Percentiles rank a stretch among this genome's conserved stretches.
Evolutionary conservation across 2,329 filamentous ascomycete genomes (phyloP).

Genomic region (Paecilomyces niveus): DNA sequence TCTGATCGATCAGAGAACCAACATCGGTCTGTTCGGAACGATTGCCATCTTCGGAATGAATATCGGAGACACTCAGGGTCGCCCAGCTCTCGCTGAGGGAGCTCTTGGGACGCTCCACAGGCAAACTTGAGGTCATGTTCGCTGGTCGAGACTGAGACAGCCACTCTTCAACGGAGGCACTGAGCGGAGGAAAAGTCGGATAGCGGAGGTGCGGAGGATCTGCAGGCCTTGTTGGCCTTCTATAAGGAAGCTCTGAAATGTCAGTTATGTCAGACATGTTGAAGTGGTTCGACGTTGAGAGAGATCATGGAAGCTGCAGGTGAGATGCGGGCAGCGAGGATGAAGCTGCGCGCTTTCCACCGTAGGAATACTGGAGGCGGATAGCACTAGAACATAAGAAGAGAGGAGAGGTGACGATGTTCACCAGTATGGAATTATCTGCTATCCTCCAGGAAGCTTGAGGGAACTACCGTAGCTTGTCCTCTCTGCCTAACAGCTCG

Average conservation of each 20-base stretch:
- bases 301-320: conserved; percentile 12
- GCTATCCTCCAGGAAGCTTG: background rate
- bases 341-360: background rate
- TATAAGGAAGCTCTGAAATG: conserved; percentile 24
- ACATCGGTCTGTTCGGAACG: conserved; percentile 38
- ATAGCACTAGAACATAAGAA: conserved; percentile 2
- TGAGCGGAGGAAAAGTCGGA: conserved; percentile 33
- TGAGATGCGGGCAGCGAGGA: conserved; percentile 3
- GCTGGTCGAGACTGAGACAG: conserved; percentile 34
- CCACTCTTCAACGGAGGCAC: conserved; percentile 34
- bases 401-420: background rate
- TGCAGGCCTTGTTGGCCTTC: conserved; percentile 19
- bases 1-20: conserved; percentile 36
- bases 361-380: background rate
- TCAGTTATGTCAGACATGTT: conserved; percentile 26
- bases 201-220: conserved; percentile 28
- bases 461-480: background rate
- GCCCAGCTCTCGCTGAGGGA: conserved; percentile 42
- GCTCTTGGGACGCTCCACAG: conserved; percentile 17
- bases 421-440: background rate
- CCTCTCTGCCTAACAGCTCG: conserved; percentile 1
- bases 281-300: conserved; percentile 7
- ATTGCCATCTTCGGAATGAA: conserved; percentile 38
- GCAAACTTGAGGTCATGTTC: conserved; percentile 30
- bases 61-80: conserved; percentile 36